Percentiles rank a stretch among this genome's conserved stretches.
phyloP scores from a whole-genome alignment of 2,329 filamentous ascomycete genomes.

The Trichoderma koningii region DNA sequence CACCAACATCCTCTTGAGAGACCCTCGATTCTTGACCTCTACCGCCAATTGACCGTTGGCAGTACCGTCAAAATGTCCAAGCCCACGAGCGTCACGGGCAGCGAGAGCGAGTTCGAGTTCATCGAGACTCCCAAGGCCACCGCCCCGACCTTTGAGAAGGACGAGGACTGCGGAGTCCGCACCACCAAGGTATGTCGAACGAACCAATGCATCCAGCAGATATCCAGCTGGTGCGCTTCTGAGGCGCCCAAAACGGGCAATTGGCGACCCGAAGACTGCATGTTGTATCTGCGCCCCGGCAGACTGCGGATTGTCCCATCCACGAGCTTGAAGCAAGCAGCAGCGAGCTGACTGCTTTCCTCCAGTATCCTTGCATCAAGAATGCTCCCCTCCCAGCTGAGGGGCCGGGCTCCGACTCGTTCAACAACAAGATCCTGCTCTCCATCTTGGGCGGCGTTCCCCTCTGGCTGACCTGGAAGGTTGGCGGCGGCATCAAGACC shows the following conservation, averaged over 20 bases:
- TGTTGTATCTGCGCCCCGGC: background rate
- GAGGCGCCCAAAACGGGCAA: background rate
- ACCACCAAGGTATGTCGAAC: conserved; percentile 42
- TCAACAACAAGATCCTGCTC: conserved; percentile 80
- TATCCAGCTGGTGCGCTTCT: too few relatives aligned
- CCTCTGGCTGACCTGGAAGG: conserved; percentile 79
- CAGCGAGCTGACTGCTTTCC: conserved; percentile 9
- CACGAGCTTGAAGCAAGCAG: background rate
- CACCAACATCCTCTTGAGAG: conserved; percentile 4
- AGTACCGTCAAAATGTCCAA: conserved; percentile 41
- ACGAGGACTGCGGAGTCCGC: conserved; percentile 60
- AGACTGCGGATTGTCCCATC: background rate
- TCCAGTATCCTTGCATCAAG: conserved; percentile 68
- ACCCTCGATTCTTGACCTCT: background rate
- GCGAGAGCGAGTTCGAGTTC: conserved; percentile 46
- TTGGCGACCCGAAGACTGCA: background rate
- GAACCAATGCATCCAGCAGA: too few relatives aligned
- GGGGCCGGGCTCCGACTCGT: conserved; percentile 77
- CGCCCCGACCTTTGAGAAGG: conserved; percentile 63
- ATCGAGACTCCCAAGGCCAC: conserved; percentile 45
- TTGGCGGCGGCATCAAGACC: conserved; percentile 83
- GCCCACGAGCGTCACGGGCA: conserved; percentile 37
- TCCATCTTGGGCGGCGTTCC: conserved; percentile 71
- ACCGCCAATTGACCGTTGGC: conserved; percentile 35
- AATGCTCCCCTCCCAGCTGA: conserved; percentile 94